These are phyloP conservation scores for Xylariaceae sp. DNA, from an alignment of 2,329 filamentous ascomycete species.

Conservation along the genomic window DNA sequence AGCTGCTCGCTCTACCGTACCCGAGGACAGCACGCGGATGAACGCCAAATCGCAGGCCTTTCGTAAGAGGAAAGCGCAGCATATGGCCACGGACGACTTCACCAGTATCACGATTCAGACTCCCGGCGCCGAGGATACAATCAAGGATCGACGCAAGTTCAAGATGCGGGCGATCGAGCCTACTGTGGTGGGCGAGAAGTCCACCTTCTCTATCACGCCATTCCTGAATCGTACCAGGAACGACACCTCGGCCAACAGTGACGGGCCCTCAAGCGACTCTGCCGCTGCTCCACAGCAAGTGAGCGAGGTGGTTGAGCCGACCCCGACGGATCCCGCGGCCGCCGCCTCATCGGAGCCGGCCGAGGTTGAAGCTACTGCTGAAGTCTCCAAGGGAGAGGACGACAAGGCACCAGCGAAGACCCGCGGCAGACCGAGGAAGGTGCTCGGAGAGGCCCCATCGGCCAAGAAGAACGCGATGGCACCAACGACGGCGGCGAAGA, in stretches of 20 bases:
- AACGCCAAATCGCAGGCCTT: slow-evolving; percentile 27
- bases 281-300: slow-evolving; percentile 12
- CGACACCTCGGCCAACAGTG: slow-evolving; percentile 38
- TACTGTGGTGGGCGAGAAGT: slow-evolving; percentile 71
- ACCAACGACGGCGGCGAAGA: slow-evolving; percentile 19
- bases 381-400: slow-evolving; percentile 16
- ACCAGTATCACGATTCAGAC: slow-evolving; percentile 38
- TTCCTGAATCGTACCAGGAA: slow-evolving; percentile 72
- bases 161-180: slow-evolving; percentile 54
- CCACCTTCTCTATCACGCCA: slow-evolving; percentile 86
- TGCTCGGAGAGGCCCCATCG: slow-evolving; percentile 36
- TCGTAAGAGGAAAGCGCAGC: slow-evolving; percentile 39
- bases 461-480: slow-evolving; percentile 36
- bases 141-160: slow-evolving; percentile 28
- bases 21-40: slow-evolving; percentile 23
- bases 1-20: slow-evolving; percentile 29
- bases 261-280: slow-evolving; percentile 19
- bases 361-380: slow-evolving; percentile 10
- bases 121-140: slow-evolving; percentile 28
- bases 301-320: slow-evolving; percentile 8
- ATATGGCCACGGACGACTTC: slow-evolving; percentile 37
- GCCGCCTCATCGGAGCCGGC: slow-evolving; percentile 7
- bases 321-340: slow-evolving; percentile 3
- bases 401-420: slow-evolving; percentile 28
- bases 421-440: slow-evolving; percentile 40